A percentile compares a stretch with the other conserved stretches of the same genome.
These are phyloP conservation scores for Penicillium dipodomyicola DNA, from an alignment of 495 filamentous ascomycete species.

Conservation along the genomic window DNA sequence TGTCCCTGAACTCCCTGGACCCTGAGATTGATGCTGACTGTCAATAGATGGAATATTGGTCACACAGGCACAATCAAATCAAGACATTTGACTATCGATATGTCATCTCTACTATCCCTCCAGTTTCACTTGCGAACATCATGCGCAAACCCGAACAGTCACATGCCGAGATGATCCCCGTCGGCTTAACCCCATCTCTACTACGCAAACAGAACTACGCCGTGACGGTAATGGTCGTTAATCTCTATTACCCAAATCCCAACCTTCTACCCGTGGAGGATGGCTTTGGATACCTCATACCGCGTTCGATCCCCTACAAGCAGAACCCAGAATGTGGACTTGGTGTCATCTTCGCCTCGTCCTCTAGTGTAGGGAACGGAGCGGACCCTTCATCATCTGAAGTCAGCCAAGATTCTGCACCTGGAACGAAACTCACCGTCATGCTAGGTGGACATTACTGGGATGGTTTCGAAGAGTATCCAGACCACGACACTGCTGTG, in stretches of 20 bases:
- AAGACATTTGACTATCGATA: conserved; percentile 49
- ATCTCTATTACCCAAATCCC: conserved; percentile 74
- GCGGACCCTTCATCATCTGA: background rate
- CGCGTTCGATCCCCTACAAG: conserved; percentile 61
- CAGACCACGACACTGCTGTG: conserved; percentile 60
- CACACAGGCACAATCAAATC: background rate
- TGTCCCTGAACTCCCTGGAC: background rate
- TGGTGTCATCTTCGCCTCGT: conserved; percentile 88
- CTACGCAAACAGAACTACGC: conserved; percentile 50
- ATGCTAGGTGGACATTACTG: conserved; percentile 96
- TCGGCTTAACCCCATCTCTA: conserved; percentile 18
- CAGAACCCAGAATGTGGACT: conserved; percentile 82
- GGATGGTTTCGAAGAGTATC: conserved; percentile 57
- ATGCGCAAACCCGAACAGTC: conserved; percentile 14
- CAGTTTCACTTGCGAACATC: conserved; percentile 32
- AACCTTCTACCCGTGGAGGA: conserved; percentile 54
- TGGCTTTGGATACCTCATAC: conserved; percentile 92
- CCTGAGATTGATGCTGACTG: background rate
- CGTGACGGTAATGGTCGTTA: conserved; percentile 86
- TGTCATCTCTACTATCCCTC: conserved; percentile 69
- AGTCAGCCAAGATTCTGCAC: conserved; percentile 49
- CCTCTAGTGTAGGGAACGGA: conserved; percentile 43
- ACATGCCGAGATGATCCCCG: background rate
- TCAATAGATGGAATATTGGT: background rate
- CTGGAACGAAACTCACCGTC: conserved; percentile 85